These are phyloP conservation scores for Hirschfeldia incana DNA, from an alignment of 345 rosid species.

Conservation along the genomic window DNA sequence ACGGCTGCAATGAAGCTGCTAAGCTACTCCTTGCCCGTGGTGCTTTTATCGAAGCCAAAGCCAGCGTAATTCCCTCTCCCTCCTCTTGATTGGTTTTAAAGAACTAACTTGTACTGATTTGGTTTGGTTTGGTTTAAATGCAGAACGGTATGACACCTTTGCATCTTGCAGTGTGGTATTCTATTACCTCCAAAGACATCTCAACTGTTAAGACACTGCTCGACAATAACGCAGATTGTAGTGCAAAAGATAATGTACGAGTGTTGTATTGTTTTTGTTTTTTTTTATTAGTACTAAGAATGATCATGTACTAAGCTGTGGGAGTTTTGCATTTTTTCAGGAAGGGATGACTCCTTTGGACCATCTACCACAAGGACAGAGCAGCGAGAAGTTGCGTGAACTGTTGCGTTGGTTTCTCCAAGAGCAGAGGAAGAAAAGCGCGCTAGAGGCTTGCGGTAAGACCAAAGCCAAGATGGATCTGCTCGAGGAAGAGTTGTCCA, in stretches of 20 bases:
- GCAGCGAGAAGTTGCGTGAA: conserved; percentile 65
- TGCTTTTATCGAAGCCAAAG: conserved; percentile 88
- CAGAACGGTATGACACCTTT: conserved; percentile 99
- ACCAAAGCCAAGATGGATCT: conserved; percentile 90
- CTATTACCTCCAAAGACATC: conserved; percentile 72
- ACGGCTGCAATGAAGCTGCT: conserved; percentile 85
- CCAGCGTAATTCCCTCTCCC: conserved; percentile 47
- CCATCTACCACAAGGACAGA: conserved; percentile 81
- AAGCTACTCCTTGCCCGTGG: conserved; percentile 77
- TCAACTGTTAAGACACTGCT: conserved; percentile 83
- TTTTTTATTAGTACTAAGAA: background rate
- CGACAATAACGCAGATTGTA: conserved; percentile 84
- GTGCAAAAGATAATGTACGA: conserved; percentile 82
- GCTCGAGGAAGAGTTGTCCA: conserved; percentile 72
- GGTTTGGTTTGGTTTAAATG: conserved; percentile 19
- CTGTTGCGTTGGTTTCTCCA: conserved; percentile 60
- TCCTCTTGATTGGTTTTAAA: background rate
- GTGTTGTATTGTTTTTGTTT: background rate
- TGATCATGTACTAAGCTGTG: conserved; percentile 6
- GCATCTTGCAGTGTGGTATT: conserved; percentile 97
- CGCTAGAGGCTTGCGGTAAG: conserved; percentile 74
- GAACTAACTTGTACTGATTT: background rate
- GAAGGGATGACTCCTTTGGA: conserved; percentile 92
- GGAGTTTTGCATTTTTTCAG: conserved; percentile 42
- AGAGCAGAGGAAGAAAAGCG: conserved; percentile 79